Conservation (phyloP, 805 yeast species). For the Scheffersomyces spartinae region DNA sequence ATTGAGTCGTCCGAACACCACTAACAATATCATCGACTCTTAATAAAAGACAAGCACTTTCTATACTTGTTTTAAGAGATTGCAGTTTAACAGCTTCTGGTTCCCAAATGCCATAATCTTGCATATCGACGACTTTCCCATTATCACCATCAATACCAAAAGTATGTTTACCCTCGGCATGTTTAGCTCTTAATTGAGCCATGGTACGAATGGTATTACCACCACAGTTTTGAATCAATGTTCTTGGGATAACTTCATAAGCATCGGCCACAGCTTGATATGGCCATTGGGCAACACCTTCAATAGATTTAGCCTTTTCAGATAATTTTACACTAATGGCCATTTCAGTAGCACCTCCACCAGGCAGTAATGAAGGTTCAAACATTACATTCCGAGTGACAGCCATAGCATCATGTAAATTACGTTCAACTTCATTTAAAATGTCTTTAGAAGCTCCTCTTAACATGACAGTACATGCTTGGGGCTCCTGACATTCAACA, state of each 20-base stretch:
- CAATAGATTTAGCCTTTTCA: constrained; percentile 83
- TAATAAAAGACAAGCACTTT: constrained; percentile 86
- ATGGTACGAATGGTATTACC: constrained; percentile 87
- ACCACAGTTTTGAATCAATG: constrained; percentile 94
- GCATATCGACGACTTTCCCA: constrained; percentile 94
- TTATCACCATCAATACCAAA: constrained; percentile 91
- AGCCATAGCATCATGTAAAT: constrained; percentile 96
- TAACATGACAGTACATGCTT: constrained; percentile 85
- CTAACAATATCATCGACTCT: constrained; percentile 97
- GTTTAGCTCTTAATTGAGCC: constrained; percentile 90
- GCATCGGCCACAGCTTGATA: constrained; percentile 98
- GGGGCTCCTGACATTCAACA: constrained; percentile 71
- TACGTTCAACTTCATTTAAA: constrained; percentile 90
- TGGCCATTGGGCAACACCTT: constrained; percentile 97
- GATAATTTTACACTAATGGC: constrained; percentile 83
- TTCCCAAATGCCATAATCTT: constrained; percentile 95
- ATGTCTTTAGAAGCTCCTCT: constrained; percentile 98
- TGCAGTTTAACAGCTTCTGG: constrained; percentile 98
- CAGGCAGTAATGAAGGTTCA: constrained; percentile 92
- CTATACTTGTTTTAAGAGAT: constrained; percentile 94
- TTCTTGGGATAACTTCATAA: constrained; percentile 95
- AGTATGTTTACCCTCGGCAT: constrained; percentile 78
- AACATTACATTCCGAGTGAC: constrained; percentile 91
- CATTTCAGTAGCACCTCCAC: constrained; percentile 99
- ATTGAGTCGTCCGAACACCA: constrained; percentile 60